Conservation (phyloP, 768 basidiomycete genomes). For the Pleurotus ostreatus region DNA sequence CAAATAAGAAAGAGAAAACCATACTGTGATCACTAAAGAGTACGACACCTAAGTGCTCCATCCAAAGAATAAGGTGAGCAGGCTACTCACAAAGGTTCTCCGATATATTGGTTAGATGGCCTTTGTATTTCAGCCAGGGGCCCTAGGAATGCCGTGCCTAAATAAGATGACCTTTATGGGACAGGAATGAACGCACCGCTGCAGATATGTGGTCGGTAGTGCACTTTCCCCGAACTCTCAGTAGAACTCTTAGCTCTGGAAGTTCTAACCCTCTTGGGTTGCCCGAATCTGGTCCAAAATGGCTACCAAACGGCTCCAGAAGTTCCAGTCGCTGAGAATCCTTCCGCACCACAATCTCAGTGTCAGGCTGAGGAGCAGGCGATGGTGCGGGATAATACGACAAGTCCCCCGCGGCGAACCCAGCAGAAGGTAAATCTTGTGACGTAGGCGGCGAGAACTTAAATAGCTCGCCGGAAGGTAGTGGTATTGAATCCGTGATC, state of each 20-base stretch:
- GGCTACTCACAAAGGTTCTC: constrained; percentile 79
- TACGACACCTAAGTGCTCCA: neutral
- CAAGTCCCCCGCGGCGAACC: constrained; percentile 74
- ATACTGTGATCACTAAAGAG: constrained; percentile 74
- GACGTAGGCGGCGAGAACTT: constrained; percentile 83
- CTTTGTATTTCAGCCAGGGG: constrained; percentile 99
- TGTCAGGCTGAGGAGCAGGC: constrained; percentile 73
- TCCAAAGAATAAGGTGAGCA: neutral
- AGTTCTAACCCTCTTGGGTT: constrained; percentile 66
- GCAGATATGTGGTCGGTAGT: constrained; percentile 99
- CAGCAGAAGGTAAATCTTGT: constrained; percentile 75
- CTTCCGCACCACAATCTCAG: constrained; percentile 71
- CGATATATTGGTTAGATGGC: constrained; percentile 92
- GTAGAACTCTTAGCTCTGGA: constrained; percentile 75
- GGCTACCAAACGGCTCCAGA: constrained; percentile 79
- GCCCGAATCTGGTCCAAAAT: constrained; percentile 50
- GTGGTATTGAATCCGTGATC: constrained; percentile 62
- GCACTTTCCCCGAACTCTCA: constrained; percentile 96
- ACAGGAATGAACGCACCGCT: constrained; percentile 51
- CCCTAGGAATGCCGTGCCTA: constrained; percentile 46
- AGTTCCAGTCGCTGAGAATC: constrained; percentile 84
- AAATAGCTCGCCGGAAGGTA: constrained; percentile 75
- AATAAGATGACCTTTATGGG: constrained; percentile 1
- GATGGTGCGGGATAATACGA: constrained; percentile 73
- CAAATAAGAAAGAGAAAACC: neutral